A percentile compares a stretch with the other conserved stretches of the same genome.
Conservation (phyloP, 148 eudicot species). For the Pharnaceum exiguum region DNA sequence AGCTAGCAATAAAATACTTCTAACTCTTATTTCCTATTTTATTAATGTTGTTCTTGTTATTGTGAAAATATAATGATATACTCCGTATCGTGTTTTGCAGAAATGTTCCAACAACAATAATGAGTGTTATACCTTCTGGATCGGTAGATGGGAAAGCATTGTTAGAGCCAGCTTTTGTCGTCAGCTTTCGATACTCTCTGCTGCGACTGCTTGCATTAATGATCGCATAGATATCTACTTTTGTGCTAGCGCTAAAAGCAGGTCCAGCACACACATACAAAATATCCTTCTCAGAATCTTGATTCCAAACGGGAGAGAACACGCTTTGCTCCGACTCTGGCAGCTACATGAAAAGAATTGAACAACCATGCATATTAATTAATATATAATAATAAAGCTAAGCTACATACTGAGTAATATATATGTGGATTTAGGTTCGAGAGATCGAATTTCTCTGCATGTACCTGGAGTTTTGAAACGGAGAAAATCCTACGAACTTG, state of each 20-base stretch:
- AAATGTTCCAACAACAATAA: neutral
- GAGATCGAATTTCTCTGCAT: neutral
- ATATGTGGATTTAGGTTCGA: too few species aligned
- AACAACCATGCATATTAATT: too few species aligned
- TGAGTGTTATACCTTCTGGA: neutral
- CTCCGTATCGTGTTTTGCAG: too few species aligned
- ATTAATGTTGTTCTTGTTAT: neutral
- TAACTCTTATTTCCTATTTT: too few species aligned
- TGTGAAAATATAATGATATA: neutral
- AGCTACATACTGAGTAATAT: too few species aligned
- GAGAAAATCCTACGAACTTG: neutral
- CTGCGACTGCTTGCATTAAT: neutral
- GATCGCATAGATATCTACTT: neutral
- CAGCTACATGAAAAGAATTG: neutral
- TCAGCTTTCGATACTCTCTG: too few species aligned
- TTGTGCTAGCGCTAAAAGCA: neutral
- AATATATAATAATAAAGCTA: too few species aligned
- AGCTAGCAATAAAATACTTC: too few species aligned
- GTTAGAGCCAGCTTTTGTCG: neutral
- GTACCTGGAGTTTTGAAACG: neutral
- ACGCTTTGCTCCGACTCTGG: neutral
- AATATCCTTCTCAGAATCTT: neutral
- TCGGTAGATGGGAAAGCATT: constrained; percentile 1
- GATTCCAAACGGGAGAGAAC: neutral
- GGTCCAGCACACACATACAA: constrained; percentile 4